Base-by-base conservation (phyloP, 192 early-diverging fungal species). In the Backusella liffmaniae region DNA sequence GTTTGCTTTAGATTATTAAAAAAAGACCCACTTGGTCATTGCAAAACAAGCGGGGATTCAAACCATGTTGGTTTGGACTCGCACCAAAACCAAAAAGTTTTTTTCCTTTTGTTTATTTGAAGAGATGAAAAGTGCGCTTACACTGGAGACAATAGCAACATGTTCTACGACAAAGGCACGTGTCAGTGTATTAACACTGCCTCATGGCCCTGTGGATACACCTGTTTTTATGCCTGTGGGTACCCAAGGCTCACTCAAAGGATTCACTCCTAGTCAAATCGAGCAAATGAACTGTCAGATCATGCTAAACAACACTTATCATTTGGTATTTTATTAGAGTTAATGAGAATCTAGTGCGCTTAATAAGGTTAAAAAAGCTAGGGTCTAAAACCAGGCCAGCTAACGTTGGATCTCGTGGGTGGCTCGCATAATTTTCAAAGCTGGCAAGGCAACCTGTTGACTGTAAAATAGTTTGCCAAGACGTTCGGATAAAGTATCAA, bases 171-270 rank as follows among this genome's bases (percentile, higher is more conserved):
- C 93, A 73, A 94, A 94, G 79, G 94, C 92, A 0, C 85, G 93
- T 46, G 91, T 90, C 2, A 86, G 91, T 12, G 80, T 88, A 34
- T 85, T 96, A 76, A 88, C 85, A 29, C 81, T 96, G 66, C 94
- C 94, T 67, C 94, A 96, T 86, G 92, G 90, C 51, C 91, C 91
- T 6, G 93, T 93, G 30, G 89, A 91, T 72, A 91, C 91, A 32
- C 94, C 94, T 34, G 91, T 94, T 77, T 96, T 96, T 72, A 96
- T 96, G 94, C 94, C 94, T 5, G 94, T 96, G 30, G 94, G 90
- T 12, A 96, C 94, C 9, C 92, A 93, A 85, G 94, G 92, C 16
- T 88, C 93, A 5, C 86, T 96, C 68, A 96, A 96, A 76, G 94
- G 94, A 49, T 80, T 96, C 72, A 94, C 93, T 8, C 87, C 90